Evolutionary conservation across 1,139 yeast species (phyloP).

Genomic region (Debaryomyces udenii): DNA sequence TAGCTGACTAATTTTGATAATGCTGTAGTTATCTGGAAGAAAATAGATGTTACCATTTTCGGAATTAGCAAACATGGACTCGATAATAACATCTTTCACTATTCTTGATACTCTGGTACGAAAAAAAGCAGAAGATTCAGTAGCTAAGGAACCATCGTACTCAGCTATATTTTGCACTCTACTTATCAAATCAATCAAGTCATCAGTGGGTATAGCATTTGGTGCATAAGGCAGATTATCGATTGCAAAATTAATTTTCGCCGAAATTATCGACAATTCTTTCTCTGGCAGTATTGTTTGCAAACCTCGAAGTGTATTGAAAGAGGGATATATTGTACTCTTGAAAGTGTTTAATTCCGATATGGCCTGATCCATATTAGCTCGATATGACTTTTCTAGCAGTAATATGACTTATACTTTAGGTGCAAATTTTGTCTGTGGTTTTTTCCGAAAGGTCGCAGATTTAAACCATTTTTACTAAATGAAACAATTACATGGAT

Average conservation of each 20-base stretch:
- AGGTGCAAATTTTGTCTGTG: slow-evolving; percentile 8
- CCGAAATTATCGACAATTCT: slow-evolving; percentile 22
- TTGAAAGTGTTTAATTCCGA: background rate
- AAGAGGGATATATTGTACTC: slow-evolving; percentile 9
- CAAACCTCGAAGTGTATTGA: slow-evolving; percentile 5
- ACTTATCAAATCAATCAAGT: slow-evolving; percentile 3
- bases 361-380: background rate
- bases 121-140: slow-evolving; percentile 8
- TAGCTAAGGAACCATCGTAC: background rate
- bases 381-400: background rate
- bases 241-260: slow-evolving; percentile 19
- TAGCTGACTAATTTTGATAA: background rate
- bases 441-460: background rate
- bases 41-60: background rate
- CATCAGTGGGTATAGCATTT: slow-evolving; percentile 2
- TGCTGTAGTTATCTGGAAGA: slow-evolving; percentile 5
- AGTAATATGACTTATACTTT: background rate
- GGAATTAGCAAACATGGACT: slow-evolving; percentile 7
- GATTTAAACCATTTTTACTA: background rate
- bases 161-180: slow-evolving; percentile 1
- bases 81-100: slow-evolving; percentile 10
- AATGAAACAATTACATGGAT: background rate
- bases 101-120: slow-evolving; percentile 11
- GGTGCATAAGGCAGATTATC: slow-evolving; percentile 15
- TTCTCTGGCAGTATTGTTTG: slow-evolving; percentile 13